Percentiles rank a stretch among this genome's conserved stretches.
Conservation (phyloP, 805 yeast genomes). For the Candida sanyiensis region DNA sequence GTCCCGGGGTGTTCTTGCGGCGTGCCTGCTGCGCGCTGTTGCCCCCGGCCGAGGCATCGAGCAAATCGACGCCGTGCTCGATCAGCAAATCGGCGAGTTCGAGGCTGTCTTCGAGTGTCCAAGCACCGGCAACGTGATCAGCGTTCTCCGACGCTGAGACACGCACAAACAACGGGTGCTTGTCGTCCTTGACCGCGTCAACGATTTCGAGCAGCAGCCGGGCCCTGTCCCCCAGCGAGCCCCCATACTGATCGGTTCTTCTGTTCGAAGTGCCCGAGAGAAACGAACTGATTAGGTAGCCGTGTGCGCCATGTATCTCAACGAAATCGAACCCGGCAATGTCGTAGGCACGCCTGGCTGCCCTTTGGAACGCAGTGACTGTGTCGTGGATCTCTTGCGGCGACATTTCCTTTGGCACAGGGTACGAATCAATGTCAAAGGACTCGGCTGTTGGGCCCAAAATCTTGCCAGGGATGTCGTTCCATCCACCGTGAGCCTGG, state of each 20-base stretch:
- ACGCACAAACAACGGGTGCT: constrained; percentile 36
- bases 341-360: constrained; percentile 45
- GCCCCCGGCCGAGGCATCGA: constrained; percentile 55
- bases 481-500: constrained; percentile 36
- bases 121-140: constrained; percentile 16
- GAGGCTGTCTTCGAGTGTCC: constrained; percentile 19
- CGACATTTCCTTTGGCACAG: constrained; percentile 39
- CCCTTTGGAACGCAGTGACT: constrained; percentile 37
- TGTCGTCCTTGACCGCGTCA: constrained; percentile 33
- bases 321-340: constrained; percentile 52
- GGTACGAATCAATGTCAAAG: constrained; percentile 18
- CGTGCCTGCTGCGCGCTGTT: constrained; percentile 30
- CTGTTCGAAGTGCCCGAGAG: constrained; percentile 38
- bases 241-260: constrained; percentile 62
- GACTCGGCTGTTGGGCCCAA: constrained; percentile 42
- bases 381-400: constrained; percentile 35
- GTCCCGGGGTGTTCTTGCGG: constrained; percentile 22
- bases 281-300: constrained; percentile 48
- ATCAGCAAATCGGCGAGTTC: constrained; percentile 35
- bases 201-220: constrained; percentile 44
- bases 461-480: constrained; percentile 31
- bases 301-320: constrained; percentile 58
- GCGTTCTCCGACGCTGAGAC: constrained; percentile 18
- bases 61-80: constrained; percentile 42
- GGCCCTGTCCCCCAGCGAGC: constrained; percentile 52